Conservation (phyloP, 495 filamentous ascomycete genomes). For the Letharia lupina region DNA sequence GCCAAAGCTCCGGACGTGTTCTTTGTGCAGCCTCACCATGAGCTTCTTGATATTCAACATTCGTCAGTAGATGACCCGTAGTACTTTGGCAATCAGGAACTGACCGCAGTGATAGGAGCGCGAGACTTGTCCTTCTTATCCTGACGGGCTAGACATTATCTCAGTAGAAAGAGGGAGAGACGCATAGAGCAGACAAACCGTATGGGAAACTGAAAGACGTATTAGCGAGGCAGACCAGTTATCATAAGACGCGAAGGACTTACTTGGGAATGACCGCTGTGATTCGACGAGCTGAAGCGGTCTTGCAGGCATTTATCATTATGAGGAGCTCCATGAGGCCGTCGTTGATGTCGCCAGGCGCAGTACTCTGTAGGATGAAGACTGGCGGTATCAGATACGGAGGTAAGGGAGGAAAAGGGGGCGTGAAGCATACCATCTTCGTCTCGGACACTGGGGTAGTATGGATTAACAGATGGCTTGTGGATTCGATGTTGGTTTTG, state of each 20-base stretch:
- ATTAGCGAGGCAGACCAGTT: background rate
- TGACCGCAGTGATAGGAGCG: conserved; percentile 48
- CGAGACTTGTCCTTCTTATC: conserved; percentile 98
- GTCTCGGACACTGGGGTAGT: background rate
- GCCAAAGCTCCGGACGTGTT: conserved; percentile 32
- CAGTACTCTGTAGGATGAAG: conserved; percentile 79
- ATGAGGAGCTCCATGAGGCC: conserved; percentile 97
- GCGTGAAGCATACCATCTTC: background rate
- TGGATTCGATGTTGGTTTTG: background rate
- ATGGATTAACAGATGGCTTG: background rate
- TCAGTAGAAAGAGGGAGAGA: background rate
- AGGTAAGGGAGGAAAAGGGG: background rate
- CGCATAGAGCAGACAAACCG: background rate
- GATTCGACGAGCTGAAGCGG: conserved; percentile 86
- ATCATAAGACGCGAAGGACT: background rate
- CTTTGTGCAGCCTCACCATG: background rate
- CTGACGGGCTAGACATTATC: conserved; percentile 46
- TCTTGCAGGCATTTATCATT: conserved; percentile 98
- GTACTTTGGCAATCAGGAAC: background rate
- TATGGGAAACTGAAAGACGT: background rate
- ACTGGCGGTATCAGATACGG: background rate
- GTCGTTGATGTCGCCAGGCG: conserved; percentile 95
- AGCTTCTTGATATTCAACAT: background rate
- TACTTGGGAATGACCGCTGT: conserved; percentile 59
- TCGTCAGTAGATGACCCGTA: background rate